Percentiles rank a stretch among this genome's conserved stretches.
These are phyloP conservation scores for Dactylellina cionopaga DNA, from an alignment of 2,329 filamentous ascomycete species.

Conservation along the genomic window DNA sequence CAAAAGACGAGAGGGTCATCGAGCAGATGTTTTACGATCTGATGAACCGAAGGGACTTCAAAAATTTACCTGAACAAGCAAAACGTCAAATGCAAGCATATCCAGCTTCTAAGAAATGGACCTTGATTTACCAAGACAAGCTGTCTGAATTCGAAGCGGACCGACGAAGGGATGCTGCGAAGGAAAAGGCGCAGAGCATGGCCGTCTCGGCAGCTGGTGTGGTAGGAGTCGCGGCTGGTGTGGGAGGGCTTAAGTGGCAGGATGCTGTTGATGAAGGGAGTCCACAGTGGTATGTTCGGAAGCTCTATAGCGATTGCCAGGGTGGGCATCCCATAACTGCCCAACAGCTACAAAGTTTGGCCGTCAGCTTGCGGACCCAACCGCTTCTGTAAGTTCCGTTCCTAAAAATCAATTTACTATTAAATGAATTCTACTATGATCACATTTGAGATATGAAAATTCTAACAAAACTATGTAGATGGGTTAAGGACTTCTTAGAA, in stretches of 20 bases:
- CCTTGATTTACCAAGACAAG: conserved; percentile 91
- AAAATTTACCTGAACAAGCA: conserved; percentile 94
- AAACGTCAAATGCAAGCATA: conserved; percentile 96
- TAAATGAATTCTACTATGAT: not conserved
- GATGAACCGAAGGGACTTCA: conserved; percentile 98
- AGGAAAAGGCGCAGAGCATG: conserved; percentile 74
- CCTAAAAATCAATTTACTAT: not conserved
- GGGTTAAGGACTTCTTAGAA: conserved; percentile 96
- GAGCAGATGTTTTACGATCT: conserved; percentile 91
- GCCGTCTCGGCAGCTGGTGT: conserved; percentile 39
- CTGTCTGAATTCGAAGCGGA: conserved; percentile 94
- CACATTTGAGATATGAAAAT: no score
- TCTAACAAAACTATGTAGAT: conserved; percentile 66
- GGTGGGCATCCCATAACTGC: conserved; percentile 73
- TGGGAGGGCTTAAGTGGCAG: conserved; percentile 79
- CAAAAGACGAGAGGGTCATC: conserved; percentile 81
- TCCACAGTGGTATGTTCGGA: conserved; percentile 97
- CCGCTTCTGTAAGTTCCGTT: conserved; percentile 70
- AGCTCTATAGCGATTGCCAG: conserved; percentile 83
- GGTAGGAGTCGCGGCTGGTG: conserved; percentile 62
- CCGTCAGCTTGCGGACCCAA: conserved; percentile 93
- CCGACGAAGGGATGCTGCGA: conserved; percentile 83
- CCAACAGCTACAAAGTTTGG: conserved; percentile 90
- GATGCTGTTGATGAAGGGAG: conserved; percentile 78
- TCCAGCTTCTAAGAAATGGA: conserved; percentile 95